Percentiles rank a stretch among this genome's conserved stretches.
Conservation (phyloP, 768 basidiomycete species). For the Leccinum obscurum region DNA sequence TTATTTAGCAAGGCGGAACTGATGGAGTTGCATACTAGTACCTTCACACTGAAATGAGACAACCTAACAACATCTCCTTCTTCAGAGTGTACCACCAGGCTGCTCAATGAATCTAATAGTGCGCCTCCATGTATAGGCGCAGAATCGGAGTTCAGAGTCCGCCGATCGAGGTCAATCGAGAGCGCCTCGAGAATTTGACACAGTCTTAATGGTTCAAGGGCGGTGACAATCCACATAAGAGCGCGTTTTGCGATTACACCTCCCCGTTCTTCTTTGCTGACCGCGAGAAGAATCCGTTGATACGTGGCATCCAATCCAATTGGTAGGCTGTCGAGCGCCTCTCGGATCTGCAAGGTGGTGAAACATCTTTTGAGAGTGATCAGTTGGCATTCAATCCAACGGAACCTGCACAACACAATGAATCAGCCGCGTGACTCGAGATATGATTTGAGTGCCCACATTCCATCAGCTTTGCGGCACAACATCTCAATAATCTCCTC, state of each 20-base stretch:
- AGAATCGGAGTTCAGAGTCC: not conserved
- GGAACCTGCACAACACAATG: not conserved
- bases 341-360: not conserved
- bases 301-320: not conserved
- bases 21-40: not conserved
- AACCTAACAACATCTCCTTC: not conserved
- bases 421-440: not conserved
- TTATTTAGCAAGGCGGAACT: not conserved
- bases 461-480: conserved; percentile 8
- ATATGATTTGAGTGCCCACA: not conserved
- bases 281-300: not conserved
- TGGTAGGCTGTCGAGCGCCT: not conserved
- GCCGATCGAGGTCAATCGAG: not conserved
- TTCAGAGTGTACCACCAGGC: not conserved
- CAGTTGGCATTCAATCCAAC: not conserved
- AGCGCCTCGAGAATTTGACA: not conserved
- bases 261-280: not conserved
- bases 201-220: not conserved
- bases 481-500: conserved; percentile 1
- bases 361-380: not conserved
- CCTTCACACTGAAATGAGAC: not conserved
- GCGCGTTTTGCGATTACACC: not conserved
- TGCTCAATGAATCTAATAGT: not conserved
- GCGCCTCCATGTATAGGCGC: not conserved
- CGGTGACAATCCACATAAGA: not conserved